Base-by-base conservation (phyloP, 108 stramenopile species). In the Cyclostephanos tholiformis region DNA sequence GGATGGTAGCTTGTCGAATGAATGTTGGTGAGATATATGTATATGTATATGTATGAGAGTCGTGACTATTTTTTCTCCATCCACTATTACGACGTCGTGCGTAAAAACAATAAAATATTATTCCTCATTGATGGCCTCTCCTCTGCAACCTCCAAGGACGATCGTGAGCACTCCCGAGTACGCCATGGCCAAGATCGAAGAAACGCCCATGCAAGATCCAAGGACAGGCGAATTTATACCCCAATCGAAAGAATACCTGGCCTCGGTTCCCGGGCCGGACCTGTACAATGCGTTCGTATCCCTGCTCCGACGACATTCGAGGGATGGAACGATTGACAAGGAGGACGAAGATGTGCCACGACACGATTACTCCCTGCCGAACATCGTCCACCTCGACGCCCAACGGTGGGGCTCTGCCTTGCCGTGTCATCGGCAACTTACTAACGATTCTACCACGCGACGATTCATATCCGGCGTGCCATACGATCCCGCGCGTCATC, bases 191-290 rank as follows among this genome's bases (percentile, higher is more conserved):
- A 56, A 86, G 60, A 89, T 89, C 9, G 56, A 63, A 32, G 75
- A 83, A 61, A 82, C 83, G 16, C 83, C 86, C 9, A 87, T 89
- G 88, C 84, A 83, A 74, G 88, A 89, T 76, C 65, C 63, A 20
- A 69, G 66, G 30, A 87, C 88, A 0, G 88, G 88, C 6, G 85
- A 66, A 35, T 89, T 89, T 58, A 63, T 77, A 6, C 88, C 86
- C 7, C 88, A 89, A 59, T 70, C 75, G 36, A 59, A 52, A 36
- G 70, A 75, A 11, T 89, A 89, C 44, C 59, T 89, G 32, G 82
- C 73, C 0, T 66, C 74, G 17, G 74, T 85, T 32, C 84, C 86
- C 39, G 86, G 86, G 19, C 79, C 84, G 35, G 82, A 69, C 51
- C 57, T 89, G 22, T 30, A 29, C 8, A 23, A 72, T 13, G 82